Evolutionary conservation across 2,329 filamentous ascomycete species (phyloP), one percentile per base, ranked within the genome.

Genomic region (Diaporthe australafricana): DNA sequence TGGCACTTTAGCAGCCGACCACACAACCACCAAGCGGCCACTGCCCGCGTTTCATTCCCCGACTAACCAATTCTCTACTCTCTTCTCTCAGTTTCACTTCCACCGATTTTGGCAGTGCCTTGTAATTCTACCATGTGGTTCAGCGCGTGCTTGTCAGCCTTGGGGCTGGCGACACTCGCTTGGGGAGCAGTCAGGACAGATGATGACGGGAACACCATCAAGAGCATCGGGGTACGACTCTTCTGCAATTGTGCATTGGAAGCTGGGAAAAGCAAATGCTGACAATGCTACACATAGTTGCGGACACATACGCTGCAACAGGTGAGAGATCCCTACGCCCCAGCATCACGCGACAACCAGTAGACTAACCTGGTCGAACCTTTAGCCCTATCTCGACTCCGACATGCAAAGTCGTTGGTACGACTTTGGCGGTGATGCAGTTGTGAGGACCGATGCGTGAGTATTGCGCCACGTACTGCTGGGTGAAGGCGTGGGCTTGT

Each of bases 381-480:
- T 70, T 75, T 80, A 98, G 93, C 96, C 96, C 74, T 99, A 98
- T 84, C 91, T 99, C 78, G 96, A 99, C 85, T 96, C 95, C 73
- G 96, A 98, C 83, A 95, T 98, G 92, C 93, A 97, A 85, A 98
- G 94, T 85, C 92, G 96, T 81, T 99, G 96, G 96, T 99, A 96
- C 84, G 96, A 99, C 85, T 99, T 97, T 89, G 96, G 96, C 81
- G 96, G 96, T 80, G 95, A 98, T 85, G 94, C 96, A 50, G 92
- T 99, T 78, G 89, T 98, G 78, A 87, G 90, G 77, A 91, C 90
- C 75, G 90, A 92, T 80, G 88, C 88, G 90, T 92, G 90, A 75
- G 88, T 83, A 66, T 60, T 74, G 69, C 73, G 35, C 63, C 75
- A 71, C 73, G 40, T 65, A 68, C 35, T 53, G 57, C 56, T 56